Evolutionary conservation across 176 grass and related monocot genomes (phyloP).

Genomic region (Ampelocalamus luodianensis): DNA sequence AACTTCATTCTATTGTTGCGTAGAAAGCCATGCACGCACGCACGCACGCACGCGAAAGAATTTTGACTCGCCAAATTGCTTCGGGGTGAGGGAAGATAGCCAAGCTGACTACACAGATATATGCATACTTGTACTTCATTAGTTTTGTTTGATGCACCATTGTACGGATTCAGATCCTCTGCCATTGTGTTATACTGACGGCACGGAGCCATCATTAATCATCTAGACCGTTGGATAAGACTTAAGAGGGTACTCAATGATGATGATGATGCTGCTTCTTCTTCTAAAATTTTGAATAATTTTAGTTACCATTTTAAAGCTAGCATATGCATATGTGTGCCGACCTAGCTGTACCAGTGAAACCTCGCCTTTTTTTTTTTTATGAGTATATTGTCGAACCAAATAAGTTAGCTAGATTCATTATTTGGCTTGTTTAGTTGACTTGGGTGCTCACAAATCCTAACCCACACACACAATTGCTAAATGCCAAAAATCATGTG

Average conservation of each 20-base stretch:
- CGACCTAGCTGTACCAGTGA: neutral
- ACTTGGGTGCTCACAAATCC: neutral
- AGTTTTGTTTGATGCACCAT: neutral
- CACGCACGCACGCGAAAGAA: neutral
- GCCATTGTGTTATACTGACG: neutral
- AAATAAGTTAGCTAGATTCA: neutral
- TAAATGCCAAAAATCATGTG: constrained; percentile 58
- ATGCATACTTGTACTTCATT: too few species aligned
- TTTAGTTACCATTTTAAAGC: neutral
- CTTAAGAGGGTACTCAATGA: neutral
- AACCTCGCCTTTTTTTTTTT: constrained; percentile 15
- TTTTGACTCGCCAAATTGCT: constrained; percentile 13
- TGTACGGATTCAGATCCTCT: neutral
- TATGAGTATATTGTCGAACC: neutral
- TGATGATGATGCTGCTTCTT: neutral
- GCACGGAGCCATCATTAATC: neutral
- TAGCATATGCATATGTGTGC: neutral
- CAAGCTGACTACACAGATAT: neutral
- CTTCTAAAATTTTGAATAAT: neutral
- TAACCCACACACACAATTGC: neutral
- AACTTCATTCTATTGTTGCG: neutral
- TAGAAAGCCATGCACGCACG: constrained; percentile 12
- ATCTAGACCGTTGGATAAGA: neutral
- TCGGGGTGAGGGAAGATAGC: neutral
- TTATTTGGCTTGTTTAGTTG: neutral